Base-by-base conservation (phyloP, 306 rosid genomes). In the Acacia melanoxylon region DNA sequence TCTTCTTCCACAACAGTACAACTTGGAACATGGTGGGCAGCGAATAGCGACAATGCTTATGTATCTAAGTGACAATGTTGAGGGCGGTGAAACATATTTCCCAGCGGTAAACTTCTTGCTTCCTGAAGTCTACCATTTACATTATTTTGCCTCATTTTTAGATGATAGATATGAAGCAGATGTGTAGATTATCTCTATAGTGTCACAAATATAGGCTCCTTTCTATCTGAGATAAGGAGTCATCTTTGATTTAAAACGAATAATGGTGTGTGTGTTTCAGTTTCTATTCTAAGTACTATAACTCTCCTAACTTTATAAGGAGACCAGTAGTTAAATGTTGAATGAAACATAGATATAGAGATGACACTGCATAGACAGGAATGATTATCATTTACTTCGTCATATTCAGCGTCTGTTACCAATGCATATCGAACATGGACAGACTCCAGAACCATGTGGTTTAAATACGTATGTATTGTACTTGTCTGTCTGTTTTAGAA, bases 51-150 rank as follows among this genome's bases (percentile, higher is more conserved):
- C 99, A 52, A 77, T 95, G 88, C 93, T 95, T 40, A 91, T 95
- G 93, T 95, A 95, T 85, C 82, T 95, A 81, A 89, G 95, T 84
- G 99, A 89, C 84, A 91, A 87, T 70, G 88, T 95, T 80, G 98
- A 91, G 80, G 99, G 99, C n/a, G 99, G 99, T 80, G 99, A 95
- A 92, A 95, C 99, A 46, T 84, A 89, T 86, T 93, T 95, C 85
- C 97, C 99, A 20, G 12, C 40, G 92, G 99, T 95, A 84, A 68
- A 77, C 70, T 76, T 84, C 15, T 76, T 79, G 17, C 27, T 76
- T 77, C 89, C 86, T 78, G 49, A 63, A 77, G 80, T 81, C 63
- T 81, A 48, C 73, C 65, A 42, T 79, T 42, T 48, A 35, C 41
- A 46, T 77, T 75, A 51, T 76, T 82, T 37, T 37, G 15, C 14